phyloP scores from a whole-genome alignment of 75 land plant species.

The Chamaecyparis obtusa region DNA sequence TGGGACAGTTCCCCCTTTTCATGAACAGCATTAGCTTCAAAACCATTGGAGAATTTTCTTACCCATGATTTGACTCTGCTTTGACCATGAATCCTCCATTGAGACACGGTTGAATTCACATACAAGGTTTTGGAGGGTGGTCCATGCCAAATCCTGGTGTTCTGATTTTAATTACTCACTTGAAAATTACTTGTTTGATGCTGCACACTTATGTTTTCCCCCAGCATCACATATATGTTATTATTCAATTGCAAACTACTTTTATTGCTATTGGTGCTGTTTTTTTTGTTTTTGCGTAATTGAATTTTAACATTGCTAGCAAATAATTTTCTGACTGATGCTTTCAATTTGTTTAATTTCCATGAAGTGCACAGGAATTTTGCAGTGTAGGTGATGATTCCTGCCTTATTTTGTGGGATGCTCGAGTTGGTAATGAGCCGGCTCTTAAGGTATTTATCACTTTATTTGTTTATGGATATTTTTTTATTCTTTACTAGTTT shows the following conservation, averaged over 20 bases:
- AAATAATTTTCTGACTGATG: not conserved
- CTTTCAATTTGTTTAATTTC: conserved; percentile 6
- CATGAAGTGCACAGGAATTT: conserved; percentile 80
- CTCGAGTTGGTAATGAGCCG: conserved; percentile 72
- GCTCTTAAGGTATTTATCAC: conserved; percentile 54
- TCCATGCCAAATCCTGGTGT: no score
- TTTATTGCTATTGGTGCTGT: not conserved
- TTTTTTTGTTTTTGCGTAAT: conserved; percentile 9
- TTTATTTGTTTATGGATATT: not conserved
- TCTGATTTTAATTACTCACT: not conserved
- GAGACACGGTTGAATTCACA: no score
- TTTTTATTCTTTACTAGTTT: not conserved
- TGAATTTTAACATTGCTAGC: not conserved
- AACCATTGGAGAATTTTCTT: no score
- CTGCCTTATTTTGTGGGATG: conserved; percentile 95
- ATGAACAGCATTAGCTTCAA: no score
- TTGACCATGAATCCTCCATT: no score
- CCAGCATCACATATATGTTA: no score
- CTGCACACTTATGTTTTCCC: no score
- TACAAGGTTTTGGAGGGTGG: no score
- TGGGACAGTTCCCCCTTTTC: no score
- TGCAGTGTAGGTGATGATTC: conserved; percentile 99
- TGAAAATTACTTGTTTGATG: no score
- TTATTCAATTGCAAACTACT: no score
- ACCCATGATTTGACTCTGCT: no score